Evolutionary conservation across 129 eudicot species (phyloP), one percentile per base, ranked within the genome.

Genomic region (Flaveria ramosissima): DNA sequence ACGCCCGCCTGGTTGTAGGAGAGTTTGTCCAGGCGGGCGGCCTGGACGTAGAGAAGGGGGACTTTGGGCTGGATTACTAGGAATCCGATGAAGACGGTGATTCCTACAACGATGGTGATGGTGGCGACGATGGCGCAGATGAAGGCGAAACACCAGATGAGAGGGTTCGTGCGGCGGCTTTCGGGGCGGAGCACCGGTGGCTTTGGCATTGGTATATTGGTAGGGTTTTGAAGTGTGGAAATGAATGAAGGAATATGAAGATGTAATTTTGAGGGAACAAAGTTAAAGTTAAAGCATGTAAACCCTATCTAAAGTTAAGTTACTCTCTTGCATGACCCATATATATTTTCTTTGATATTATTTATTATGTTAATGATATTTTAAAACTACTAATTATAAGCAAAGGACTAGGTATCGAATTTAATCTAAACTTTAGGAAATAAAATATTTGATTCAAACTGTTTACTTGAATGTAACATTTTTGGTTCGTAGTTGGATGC

Each of bases 141-240:
- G 43, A 88, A 68, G 61, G 96, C 96, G 1, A 77, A 78, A 64
- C 74, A 80, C 98, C 98, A 92, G 19, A 89, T 82, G 36, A 88
- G 41, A 0, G 88, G 89, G 75, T 83, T 82, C 77, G 98, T 92
- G 48, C 81, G 89, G 66, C 83, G 84, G 43, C 63, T 36, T 36
- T 36, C 77, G 8, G 75, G 86, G 41, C 66, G 67, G 7, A 79
- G 57, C 1, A 63, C 75, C 1, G 71, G 43, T 77, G 27, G 81
- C 57, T 86, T 80, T 21, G 80, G 79, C 90, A 85, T 88, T 76
- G 82, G 24, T 19, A 43, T 24, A 4, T 36, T 36, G 42, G 17
- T 63, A 63, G 10, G 45, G 68, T 63, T 63, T 63, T 32, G 46
- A 63, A 32, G 69, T 30, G 69, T 63, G 69, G 15, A 5, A 3